Evolutionary conservation across 257 asterid species (phyloP), one percentile per base, ranked within the genome.

Genomic region (Solanum ossicruentum): DNA sequence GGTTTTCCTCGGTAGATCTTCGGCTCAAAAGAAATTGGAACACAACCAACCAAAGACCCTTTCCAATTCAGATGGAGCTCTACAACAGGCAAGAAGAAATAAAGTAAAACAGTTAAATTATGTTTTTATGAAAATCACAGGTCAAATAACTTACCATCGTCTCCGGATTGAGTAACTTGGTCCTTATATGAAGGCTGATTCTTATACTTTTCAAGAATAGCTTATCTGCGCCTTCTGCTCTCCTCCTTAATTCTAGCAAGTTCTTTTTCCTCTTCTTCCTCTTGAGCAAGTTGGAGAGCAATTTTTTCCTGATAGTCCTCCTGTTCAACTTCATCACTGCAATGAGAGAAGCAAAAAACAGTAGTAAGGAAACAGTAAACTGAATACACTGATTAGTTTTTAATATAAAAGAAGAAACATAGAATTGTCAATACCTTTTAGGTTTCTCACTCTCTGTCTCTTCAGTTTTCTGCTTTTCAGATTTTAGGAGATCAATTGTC

Each of bases 181-280:
- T 84, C 85, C 92, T 85, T 88, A 41, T 87, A 95, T 15, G 67
- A 75, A 57, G 83, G 89, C 87, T 90, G 84, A 86, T 86, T 89
- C 87, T 90, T 93, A 90, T 95, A 90, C 89, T 93, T 96, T 86
- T 95, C 98, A 78, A 96, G 94, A 84, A 96, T 95, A 65, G 97
- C 99, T 89, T 93, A 96, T 83, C 86, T 89, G 82, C 91, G 91
- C 90, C 97, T 93, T 92, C 97, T 92, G 85, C 98, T 93, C 89
- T 96, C 99, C 90, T 93, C 97, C 91, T 91, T 93, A 83, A 95
- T 91, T 91, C 88, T 81, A 15, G 12, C 70, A 63, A 63, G 90
- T 80, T 96, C 39, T 21, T 12, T 41, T 63, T 61, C 8, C 12
- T 23, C 69, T 61, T 63, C 71, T 2, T 63, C 20, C 71, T 63